A percentile compares a stretch with the other conserved stretches of the same genome.
Conservation (phyloP, 148 eudicot species). For the Vaccinium macrocarpon region DNA sequence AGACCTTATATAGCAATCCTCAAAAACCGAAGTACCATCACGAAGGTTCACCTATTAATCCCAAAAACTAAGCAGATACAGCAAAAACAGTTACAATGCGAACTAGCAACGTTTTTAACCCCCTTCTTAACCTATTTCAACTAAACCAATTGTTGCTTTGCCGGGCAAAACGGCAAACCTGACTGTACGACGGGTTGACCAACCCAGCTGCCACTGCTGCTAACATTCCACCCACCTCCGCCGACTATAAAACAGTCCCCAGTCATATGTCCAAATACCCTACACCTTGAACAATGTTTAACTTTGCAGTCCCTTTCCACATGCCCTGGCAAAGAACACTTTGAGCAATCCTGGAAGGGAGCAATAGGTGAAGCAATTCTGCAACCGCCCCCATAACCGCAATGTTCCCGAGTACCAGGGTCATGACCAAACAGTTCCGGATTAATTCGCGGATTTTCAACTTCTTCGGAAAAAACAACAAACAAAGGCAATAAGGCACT, state of each 20-base stretch:
- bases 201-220: too few species aligned
- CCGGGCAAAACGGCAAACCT: too few species aligned
- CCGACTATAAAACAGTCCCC: background rate
- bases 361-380: background rate
- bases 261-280: background rate
- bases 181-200: too few species aligned
- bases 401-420: background rate
- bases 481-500: too few species aligned
- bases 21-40: background rate
- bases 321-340: background rate
- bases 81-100: too few species aligned
- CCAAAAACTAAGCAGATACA: background rate
- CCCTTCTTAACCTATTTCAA: too few species aligned
- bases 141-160: too few species aligned
- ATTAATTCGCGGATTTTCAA: too few species aligned
- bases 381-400: background rate
- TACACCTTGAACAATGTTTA: too few species aligned
- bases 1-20: background rate
- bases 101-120: too few species aligned
- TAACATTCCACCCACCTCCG: too few species aligned
- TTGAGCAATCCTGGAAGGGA: background rate
- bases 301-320: background rate
- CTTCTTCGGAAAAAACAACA: too few species aligned
- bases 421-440: background rate
- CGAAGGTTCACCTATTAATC: background rate